Base-by-base conservation (phyloP, 2,329 filamentous ascomycete species). In the Ramularia endophylla region DNA sequence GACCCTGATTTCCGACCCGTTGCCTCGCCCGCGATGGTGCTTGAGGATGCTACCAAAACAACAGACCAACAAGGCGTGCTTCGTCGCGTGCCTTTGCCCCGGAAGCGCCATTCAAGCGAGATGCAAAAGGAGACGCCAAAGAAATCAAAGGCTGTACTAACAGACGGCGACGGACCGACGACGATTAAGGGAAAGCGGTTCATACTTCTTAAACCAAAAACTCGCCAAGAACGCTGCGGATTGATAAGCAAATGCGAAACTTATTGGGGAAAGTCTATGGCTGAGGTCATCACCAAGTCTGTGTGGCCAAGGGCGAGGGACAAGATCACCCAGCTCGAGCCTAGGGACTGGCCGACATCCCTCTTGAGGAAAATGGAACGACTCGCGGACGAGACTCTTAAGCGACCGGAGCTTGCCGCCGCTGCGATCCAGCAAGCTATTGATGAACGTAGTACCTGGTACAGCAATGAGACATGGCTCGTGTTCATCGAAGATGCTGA, bases 301-400 rank as follows among this genome's bases (percentile, higher is more conserved):
- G 8, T 39, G 8, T 39, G 36, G 36, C 36, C 29, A 19, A 31
- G 20, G 11, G 11, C 19, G 3, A 12, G 18, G 8, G 30, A 31
- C 12, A 20, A 28, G 3, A 39, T 30, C 18, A 30, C 16, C 5
- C 27, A 17, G 4, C 27, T 30, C 15, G 13, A 30, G 15, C 36
- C 27, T 3, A 30, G 27, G 12, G 29, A 39, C 15, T 39, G 36
- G 36, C 17, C 27, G 8, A 39, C 17, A n/a, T 13, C 36, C 6
- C 16, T 31, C 8, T 27, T 39, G 5, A 13, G 15, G 12, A 30
- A 31, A 11, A 39, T 39, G 27, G 18, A 22, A 12, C 9, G 20
- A 12, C 16, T 39, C 7, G 20, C 27, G 6, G 27, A 20, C 7
- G 18, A 22, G 2, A 39, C 36, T 1, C 8, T 16, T 13, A 30